Evolutionary conservation across 2,329 filamentous ascomycete genomes (phyloP).

Genomic region (Parafenestella ontariensis): DNA sequence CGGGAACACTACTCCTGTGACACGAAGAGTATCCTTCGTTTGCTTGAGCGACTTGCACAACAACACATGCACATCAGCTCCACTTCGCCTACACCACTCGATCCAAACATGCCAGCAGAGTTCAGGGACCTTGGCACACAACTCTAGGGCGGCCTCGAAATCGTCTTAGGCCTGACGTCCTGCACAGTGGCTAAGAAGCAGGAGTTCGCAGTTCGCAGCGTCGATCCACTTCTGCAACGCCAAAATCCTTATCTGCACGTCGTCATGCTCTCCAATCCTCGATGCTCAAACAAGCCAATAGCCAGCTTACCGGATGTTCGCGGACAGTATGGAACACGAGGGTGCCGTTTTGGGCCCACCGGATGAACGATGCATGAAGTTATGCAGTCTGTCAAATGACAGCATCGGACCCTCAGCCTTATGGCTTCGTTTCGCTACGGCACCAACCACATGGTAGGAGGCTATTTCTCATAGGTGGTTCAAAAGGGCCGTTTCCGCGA

Average conservation of each 20-base stretch:
- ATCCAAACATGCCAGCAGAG: neutral
- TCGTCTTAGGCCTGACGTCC: neutral
- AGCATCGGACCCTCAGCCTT: slow-evolving; percentile 16
- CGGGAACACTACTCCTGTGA: neutral
- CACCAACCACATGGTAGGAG: neutral
- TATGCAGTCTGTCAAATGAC: slow-evolving; percentile 13
- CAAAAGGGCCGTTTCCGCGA: neutral
- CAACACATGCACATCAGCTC: neutral
- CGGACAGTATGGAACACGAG: neutral
- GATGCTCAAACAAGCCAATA: slow-evolving; percentile 7
- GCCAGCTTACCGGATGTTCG: slow-evolving; percentile 2
- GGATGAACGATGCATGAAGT: slow-evolving; percentile 17
- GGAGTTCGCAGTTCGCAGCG: slow-evolving; percentile 18
- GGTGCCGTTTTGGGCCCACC: slow-evolving; percentile 17
- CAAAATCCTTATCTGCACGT: slow-evolving; percentile 13
- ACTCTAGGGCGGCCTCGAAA: neutral
- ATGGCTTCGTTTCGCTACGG: slow-evolving; percentile 7
- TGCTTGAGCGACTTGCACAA: neutral
- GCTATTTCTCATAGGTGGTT: neutral
- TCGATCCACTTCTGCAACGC: slow-evolving; percentile 13
- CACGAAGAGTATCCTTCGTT: neutral
- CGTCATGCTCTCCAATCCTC: slow-evolving; percentile 13
- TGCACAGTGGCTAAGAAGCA: slow-evolving; percentile 13
- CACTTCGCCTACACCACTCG: neutral
- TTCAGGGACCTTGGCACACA: neutral